Evolutionary conservation across 2,329 filamentous ascomycete genomes (phyloP).

Genomic region (Emmonsiellopsis sp.): DNA sequence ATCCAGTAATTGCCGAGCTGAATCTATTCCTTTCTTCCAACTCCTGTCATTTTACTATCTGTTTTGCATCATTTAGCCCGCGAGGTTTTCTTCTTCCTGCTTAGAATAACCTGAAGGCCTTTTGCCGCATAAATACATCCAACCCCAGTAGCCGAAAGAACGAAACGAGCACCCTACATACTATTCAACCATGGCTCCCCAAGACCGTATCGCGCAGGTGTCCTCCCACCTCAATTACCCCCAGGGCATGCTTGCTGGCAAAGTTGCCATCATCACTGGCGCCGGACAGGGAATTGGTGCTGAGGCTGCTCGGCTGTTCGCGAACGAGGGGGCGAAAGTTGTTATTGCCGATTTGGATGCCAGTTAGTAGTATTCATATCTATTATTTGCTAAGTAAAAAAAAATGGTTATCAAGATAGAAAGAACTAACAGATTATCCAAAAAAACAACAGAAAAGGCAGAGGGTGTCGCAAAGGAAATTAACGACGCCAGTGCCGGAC

Average conservation of each 20-base stretch:
- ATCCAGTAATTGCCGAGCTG: neutral
- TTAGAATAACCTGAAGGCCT: too few relatives aligned
- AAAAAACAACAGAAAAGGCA: conserved; percentile 53
- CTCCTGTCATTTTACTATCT: too few relatives aligned
- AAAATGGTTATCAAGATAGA: neutral
- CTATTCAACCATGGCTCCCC: conserved; percentile 32
- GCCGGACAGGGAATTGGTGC: conserved; percentile 82
- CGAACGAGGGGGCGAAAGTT: conserved; percentile 80
- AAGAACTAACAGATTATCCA: conserved; percentile 8
- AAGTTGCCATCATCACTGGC: conserved; percentile 81
- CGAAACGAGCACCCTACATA: neutral
- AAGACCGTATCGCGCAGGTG: conserved; percentile 59
- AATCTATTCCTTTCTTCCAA: too few relatives aligned
- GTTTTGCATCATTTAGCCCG: too few relatives aligned
- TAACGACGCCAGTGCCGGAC: conserved; percentile 52
- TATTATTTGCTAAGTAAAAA: neutral
- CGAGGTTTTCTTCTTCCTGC: too few relatives aligned
- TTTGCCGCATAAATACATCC: too few relatives aligned
- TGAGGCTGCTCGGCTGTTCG: conserved; percentile 71
- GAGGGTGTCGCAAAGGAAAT: conserved; percentile 60
- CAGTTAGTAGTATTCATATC: conserved; percentile 38
- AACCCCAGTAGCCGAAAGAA: too few relatives aligned
- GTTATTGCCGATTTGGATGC: conserved; percentile 75
- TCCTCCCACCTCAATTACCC: conserved; percentile 75
- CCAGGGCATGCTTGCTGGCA: conserved; percentile 65